These are phyloP conservation scores for Aspergillus bombycis DNA, from an alignment of 2,329 filamentous ascomycete genomes.

Conservation along the genomic window DNA sequence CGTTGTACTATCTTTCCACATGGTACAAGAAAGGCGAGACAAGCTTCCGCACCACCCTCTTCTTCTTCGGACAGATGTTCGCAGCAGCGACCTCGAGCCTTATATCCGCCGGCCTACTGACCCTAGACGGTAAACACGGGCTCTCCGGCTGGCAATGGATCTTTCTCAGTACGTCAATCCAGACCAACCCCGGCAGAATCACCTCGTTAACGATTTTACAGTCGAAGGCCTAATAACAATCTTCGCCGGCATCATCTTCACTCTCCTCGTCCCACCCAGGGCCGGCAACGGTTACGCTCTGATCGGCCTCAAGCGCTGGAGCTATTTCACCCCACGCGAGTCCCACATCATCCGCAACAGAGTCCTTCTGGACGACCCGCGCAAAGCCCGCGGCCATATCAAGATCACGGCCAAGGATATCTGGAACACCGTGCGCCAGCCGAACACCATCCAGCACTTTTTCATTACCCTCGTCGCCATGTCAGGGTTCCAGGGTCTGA, in stretches of 20 bases:
- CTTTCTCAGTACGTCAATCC: constrained; percentile 12
- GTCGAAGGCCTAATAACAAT: constrained; percentile 6
- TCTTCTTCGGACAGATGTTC: constrained; percentile 17
- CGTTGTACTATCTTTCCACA: constrained; percentile 5
- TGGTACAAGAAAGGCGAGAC: constrained; percentile 15
- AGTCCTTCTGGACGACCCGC: constrained; percentile 17
- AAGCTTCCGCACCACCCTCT: constrained; percentile 14
- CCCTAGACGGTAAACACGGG: constrained; percentile 11
- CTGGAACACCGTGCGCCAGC: constrained; percentile 7
- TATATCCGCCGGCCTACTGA: constrained; percentile 15
- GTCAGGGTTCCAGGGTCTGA: background rate
- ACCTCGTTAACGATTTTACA: background rate
- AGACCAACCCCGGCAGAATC: background rate
- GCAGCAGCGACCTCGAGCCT: constrained; percentile 13
- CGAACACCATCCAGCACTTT: constrained; percentile 17
- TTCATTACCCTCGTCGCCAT: constrained; percentile 13
- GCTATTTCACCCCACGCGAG: constrained; percentile 14
- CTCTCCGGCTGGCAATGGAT: constrained; percentile 17
- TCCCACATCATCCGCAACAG: constrained; percentile 15
- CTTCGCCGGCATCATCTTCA: constrained; percentile 13
- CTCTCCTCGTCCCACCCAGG: background rate
- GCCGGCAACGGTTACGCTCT: background rate
- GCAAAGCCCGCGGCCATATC: constrained; percentile 11
- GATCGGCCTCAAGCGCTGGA: background rate
- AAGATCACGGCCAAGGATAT: constrained; percentile 1